These are phyloP conservation scores for Kappamyces sp. DNA, from an alignment of 192 early-diverging fungal genomes.

Conservation along the genomic window DNA sequence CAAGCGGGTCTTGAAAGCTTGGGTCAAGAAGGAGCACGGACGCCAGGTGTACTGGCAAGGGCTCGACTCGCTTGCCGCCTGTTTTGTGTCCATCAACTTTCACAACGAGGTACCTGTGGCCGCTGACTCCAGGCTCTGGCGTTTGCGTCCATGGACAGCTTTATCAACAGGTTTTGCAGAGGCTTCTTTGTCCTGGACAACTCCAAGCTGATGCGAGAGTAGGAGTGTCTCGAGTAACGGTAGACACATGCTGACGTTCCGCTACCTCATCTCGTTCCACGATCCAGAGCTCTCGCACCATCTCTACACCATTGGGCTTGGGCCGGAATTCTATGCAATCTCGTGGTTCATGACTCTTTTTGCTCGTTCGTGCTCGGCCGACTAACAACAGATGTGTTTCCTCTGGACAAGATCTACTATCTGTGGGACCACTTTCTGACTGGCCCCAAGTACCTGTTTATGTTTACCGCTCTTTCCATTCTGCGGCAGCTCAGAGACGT, in stretches of 20 bases:
- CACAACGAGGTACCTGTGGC: constrained; percentile 48
- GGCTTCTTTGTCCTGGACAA: constrained; percentile 75
- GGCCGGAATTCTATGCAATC: constrained; percentile 71
- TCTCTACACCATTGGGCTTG: constrained; percentile 53
- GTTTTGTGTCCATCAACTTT: constrained; percentile 70
- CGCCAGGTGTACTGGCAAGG: constrained; percentile 80
- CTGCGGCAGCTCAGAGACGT: constrained; percentile 59
- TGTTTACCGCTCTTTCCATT: constrained; percentile 67
- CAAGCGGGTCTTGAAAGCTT: constrained; percentile 22
- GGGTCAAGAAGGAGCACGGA: constrained; percentile 38
- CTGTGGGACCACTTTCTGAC: constrained; percentile 73
- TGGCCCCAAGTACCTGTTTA: constrained; percentile 55
- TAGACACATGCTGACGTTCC: constrained; percentile 51
- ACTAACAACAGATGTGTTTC: constrained; percentile 74
- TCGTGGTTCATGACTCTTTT: constrained; percentile 81
- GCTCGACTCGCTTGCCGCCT: constrained; percentile 68
- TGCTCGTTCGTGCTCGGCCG: too few relatives aligned
- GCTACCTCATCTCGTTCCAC: constrained; percentile 61
- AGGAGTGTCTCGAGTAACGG: not conserved
- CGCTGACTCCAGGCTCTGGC: constrained; percentile 41
- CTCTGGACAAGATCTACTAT: constrained; percentile 72
- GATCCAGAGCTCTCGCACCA: constrained; percentile 69
- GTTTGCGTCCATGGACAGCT: constrained; percentile 58
- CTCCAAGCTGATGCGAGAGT: constrained; percentile 61
- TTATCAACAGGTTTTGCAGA: constrained; percentile 59